Evolutionary conservation across 805 yeast species (phyloP), one percentile per base, ranked within the genome.

Genomic region (Cyberlindnera xylosilytica): DNA sequence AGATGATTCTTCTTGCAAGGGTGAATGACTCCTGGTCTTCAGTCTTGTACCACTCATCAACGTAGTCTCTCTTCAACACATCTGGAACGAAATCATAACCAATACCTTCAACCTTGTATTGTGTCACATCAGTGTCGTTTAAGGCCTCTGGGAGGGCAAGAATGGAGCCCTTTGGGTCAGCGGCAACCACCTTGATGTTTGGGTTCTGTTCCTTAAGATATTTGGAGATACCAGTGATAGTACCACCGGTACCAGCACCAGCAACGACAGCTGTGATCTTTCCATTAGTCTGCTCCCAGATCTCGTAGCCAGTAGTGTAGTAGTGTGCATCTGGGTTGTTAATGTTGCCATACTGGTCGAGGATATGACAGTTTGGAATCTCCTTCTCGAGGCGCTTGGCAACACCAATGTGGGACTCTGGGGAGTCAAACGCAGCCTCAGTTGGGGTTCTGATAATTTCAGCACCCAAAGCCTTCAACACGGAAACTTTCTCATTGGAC

Each of bases 221-320:
- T 53, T 71, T 73, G 43, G 93, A 78, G 53, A 85, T 84, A 68
- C 96, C 96, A 39, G 86, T 70, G 60, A 87, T 82, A 41, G 96
- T 87, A 67, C 96, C 96, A 66, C 96, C 96, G 44, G 96, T 87
- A 67, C 96, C 96, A 7, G 96, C 95, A 63, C 96, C 96, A 29
- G 95, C 95, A 41, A 87, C 84, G 34, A 87, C 70, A 47, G 82
- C 87, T 41, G 78, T 79, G 41, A 87, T 70, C 46, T 80, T 75
- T 27, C 90, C 87, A 20, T 73, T 65, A 13, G 91, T 76, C 65
- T 87, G 95, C 47, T 80, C 79, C 81, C 89, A 85, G 56, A 87
- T 87, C 66, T 87, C 96, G 50, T 68, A 79, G 42, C 95, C 96
- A 18, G 96, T 87, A 41, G 90, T 89, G 57, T 72, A 75, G 64